Evolutionary conservation across 306 rosid genomes (phyloP), one percentile per base, ranked within the genome.

Genomic region (Vicia faba): DNA sequence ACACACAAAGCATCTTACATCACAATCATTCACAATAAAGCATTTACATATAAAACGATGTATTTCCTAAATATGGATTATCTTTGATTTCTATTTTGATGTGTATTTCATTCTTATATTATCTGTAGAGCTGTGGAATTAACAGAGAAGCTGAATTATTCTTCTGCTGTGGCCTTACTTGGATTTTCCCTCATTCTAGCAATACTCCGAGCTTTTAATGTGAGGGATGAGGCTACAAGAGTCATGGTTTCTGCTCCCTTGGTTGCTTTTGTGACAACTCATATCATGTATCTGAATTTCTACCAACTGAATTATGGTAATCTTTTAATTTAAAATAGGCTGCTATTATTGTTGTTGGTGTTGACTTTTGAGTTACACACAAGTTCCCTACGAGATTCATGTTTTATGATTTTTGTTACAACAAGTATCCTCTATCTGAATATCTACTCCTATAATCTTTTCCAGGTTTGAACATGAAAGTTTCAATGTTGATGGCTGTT

Each of bases 171-270:
- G 66, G 96, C 97, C 75, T 82, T 90, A 43, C 81, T 88, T 49
- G 99, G 97, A 62, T 86, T 79, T 73, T 72, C 89, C 73, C 97
- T 93, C 72, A 79, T 90, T 72, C 68, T 86, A n/a, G 63, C 95
- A 9, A 75, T 84, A 63, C 25, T 88, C 64, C 83, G 97, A 72
- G 82, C 87, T 76, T 85, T 90, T 80, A 76, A 83, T 73, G 89
- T 88, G 75, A 84, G 87, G 79, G 96, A 86, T 78, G 99, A 88
- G 78, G 95, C 95, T 81, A 86, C 90, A 28, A 84, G 87, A 78
- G 88, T 93, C 75, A 93, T 93, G 99, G 78, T 93, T 80, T 74
- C 91, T 79, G 99, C 99, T 53, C 99, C 99, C 23, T 69, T 90
- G 79, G 44, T 82, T 59, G 91, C 99, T 9, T 90, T 93, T 71